These are phyloP conservation scores for Globisporangium alternatum DNA, from an alignment of 352 stramenopile species.

Conservation along the genomic window DNA sequence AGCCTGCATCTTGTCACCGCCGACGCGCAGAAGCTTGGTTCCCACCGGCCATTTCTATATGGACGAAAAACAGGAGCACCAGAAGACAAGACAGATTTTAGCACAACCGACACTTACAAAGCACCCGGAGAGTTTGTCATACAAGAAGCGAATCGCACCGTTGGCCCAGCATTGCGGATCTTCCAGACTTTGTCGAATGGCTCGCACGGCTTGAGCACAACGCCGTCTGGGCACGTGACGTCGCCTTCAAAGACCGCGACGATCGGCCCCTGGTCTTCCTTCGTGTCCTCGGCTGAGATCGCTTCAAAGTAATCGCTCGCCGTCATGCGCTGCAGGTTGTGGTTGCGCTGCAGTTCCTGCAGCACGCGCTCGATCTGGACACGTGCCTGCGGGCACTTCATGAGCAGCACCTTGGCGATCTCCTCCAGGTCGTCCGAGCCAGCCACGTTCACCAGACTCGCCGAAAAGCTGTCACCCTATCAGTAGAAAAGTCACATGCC, in stretches of 20 bases:
- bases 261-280: conserved; percentile 60
- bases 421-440: conserved; percentile 56
- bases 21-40: conserved; percentile 64
- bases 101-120: neutral
- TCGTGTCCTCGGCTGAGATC: conserved; percentile 67
- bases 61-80: neutral
- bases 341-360: conserved; percentile 64
- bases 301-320: conserved; percentile 70
- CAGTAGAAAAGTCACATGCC: neutral
- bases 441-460: conserved; percentile 50
- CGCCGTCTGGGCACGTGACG: conserved; percentile 83
- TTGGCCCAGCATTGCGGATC: conserved; percentile 74
- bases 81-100: neutral
- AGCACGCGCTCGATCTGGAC: conserved; percentile 75
- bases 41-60: conserved; percentile 66
- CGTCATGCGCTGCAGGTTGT: conserved; percentile 69
- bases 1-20: conserved; percentile 72
- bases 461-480: conserved; percentile 43
- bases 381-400: conserved; percentile 69
- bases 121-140: neutral
- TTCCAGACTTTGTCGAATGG: conserved; percentile 87
- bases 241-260: conserved; percentile 87
- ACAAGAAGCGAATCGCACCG: conserved; percentile 17
- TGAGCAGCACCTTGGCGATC: conserved; percentile 69
- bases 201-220: conserved; percentile 58